Conservation (phyloP, 164 flowering plant species). For the Vitis riparia region DNA sequence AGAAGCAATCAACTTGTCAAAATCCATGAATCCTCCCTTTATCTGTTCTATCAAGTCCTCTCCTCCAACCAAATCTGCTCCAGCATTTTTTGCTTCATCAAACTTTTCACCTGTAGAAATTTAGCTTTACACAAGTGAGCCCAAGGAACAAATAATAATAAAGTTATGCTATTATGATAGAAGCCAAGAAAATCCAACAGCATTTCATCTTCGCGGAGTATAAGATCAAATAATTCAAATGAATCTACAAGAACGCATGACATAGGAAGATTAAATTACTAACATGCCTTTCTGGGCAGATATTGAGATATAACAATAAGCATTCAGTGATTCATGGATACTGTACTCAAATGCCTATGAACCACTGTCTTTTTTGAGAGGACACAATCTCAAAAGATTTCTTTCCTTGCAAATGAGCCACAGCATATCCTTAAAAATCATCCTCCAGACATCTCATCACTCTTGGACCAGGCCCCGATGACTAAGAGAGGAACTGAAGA, state of each 20-base stretch:
- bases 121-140: neutral
- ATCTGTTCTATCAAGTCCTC: constrained; percentile 87
- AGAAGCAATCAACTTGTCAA: constrained; percentile 92
- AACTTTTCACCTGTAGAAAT: constrained; percentile 75
- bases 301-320: neutral
- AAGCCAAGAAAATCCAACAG: neutral
- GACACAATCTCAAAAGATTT: too few relatives aligned
- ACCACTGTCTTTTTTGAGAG: too few relatives aligned
- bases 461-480: neutral
- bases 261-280: neutral
- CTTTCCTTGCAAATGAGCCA: too few relatives aligned
- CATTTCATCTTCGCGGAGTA: neutral
- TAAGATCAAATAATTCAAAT: neutral
- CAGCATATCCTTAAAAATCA: too few relatives aligned
- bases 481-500: neutral
- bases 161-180: neutral
- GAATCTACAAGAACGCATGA: too few relatives aligned
- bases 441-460: neutral
- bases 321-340: neutral
- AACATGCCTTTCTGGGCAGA: neutral
- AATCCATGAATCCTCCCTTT: constrained; percentile 94
- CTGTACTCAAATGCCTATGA: too few relatives aligned
- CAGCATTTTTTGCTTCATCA: constrained; percentile 94
- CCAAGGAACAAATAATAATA: neutral
- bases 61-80: constrained; percentile 98